Conservation (phyloP, 345 rosid species). For the Jatropha curcas region DNA sequence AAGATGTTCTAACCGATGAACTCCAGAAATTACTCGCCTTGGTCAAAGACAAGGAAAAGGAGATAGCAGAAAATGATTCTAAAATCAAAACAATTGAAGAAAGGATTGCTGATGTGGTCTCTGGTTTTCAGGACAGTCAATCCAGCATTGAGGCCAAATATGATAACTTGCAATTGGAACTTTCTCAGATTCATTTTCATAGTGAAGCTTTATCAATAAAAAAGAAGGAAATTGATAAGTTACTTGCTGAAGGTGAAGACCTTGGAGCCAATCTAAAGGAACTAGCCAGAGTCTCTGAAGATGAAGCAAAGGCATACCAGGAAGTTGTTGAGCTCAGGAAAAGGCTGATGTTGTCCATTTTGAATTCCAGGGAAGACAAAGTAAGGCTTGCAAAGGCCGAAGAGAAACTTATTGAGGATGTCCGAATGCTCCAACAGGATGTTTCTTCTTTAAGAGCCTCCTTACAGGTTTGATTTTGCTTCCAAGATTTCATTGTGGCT, state of each 20-base stretch:
- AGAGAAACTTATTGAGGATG: constrained; percentile 73
- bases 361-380: constrained; percentile 66
- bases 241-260: constrained; percentile 47
- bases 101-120: constrained; percentile 50
- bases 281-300: constrained; percentile 53
- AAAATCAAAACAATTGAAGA: constrained; percentile 57
- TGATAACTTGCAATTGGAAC: constrained; percentile 42
- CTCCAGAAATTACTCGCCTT: constrained; percentile 64
- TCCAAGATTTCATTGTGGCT: not conserved
- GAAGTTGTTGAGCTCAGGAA: constrained; percentile 57
- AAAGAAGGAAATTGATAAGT: constrained; percentile 58
- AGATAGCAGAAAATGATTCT: constrained; percentile 60
- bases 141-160: constrained; percentile 49
- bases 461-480: constrained; percentile 53
- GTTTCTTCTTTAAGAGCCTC: constrained; percentile 64
- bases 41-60: constrained; percentile 66
- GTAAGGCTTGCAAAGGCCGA: constrained; percentile 58
- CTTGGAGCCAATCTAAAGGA: constrained; percentile 64
- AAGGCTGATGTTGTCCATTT: constrained; percentile 49
- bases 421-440: constrained; percentile 62
- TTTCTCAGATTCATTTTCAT: constrained; percentile 49
- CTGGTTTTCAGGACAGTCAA: constrained; percentile 59
- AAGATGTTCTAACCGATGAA: constrained; percentile 49
- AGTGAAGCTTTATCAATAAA: constrained; percentile 46
- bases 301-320: constrained; percentile 61